These are phyloP conservation scores for Cymodocea nodosa DNA, from an alignment of 116 monocot genomes.

Conservation along the genomic window DNA sequence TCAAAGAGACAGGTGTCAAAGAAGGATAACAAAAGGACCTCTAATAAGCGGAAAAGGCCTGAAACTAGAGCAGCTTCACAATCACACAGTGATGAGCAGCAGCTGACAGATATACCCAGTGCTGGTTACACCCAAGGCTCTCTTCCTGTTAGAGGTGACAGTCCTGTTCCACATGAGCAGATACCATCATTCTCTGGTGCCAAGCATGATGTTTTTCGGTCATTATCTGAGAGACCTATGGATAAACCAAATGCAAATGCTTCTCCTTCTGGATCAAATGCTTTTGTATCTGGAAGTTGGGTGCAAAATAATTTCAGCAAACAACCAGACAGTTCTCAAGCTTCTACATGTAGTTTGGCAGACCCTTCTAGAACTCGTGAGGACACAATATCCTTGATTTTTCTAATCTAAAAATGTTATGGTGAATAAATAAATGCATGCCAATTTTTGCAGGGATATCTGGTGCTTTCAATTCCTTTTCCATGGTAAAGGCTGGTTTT, in stretches of 20 bases:
- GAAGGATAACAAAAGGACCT: conserved; percentile 39
- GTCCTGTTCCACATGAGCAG: conserved; percentile 16
- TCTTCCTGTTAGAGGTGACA: conserved; percentile 22
- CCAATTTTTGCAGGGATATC: conserved; percentile 24
- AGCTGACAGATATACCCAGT: conserved; percentile 37
- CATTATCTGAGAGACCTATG: conserved; percentile 22
- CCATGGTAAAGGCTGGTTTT: conserved; percentile 27
- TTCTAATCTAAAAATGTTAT: neutral
- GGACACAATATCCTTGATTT: no score
- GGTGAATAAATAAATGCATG: neutral
- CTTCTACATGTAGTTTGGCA: conserved; percentile 20
- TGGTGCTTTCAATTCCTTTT: conserved; percentile 46
- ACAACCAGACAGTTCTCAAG: conserved; percentile 27
- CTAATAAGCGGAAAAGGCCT: conserved; percentile 62
- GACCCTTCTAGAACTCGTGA: neutral
- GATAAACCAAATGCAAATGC: conserved; percentile 28
- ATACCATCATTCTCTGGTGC: conserved; percentile 13
- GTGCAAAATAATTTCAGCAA: conserved; percentile 39
- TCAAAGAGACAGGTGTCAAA: conserved; percentile 45
- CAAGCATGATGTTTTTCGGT: conserved; percentile 26
- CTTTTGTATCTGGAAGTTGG: conserved; percentile 33
- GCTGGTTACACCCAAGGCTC: conserved; percentile 26
- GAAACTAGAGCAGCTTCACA: conserved; percentile 46
- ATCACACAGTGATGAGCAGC: conserved; percentile 31
- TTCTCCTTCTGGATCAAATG: conserved; percentile 24